Evolutionary conservation across 2,329 filamentous ascomycete genomes (phyloP), one percentile per base, ranked within the genome.

Genomic region (Colletotrichum echinochloae): DNA sequence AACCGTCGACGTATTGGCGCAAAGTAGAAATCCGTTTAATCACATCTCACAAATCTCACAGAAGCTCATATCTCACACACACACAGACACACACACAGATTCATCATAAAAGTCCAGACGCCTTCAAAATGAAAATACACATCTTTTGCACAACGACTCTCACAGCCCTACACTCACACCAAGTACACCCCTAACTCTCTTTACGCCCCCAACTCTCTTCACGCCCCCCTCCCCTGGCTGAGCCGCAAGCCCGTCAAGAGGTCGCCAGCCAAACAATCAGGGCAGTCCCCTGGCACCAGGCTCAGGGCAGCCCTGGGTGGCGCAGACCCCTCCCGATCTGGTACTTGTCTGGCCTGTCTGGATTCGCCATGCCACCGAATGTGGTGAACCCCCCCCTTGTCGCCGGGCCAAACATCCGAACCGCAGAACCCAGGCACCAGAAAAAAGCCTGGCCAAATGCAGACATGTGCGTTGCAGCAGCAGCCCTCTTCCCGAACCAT

Each of bases 331-430:
- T 26, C n/a, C 59, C 63, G 63, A 70, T 70, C 67, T 66, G 55
- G 65, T 33, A 49, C 26, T 26, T 57, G n/a, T 30, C 48, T 30
- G n/a, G 44, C 33, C 33, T 60, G 30, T 28, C 57, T 48, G 30
- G 44, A n/a, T 37, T 60, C 33, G 16, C 44, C 23, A 33, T 39
- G 59, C n/a, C n/a, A 37, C 3, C 9, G 44, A 26, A 26, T 33
- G 59, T 60, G 44, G 44, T 39, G 8, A 18, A 18, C 23, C 12
- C 30, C 57, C 18, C 16, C 44, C 59, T 26, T 51, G 56, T 62
- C 62, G 30, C 66, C 67, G 67, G 67, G 56, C 63, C 49, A 52
- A 66, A 66, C 67, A 66, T 62, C 63, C 67, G 67, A 66, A 46
- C 63, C 46, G 28, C 49, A 49, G 62, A 61, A 66, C 62, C 62